Base-by-base conservation (phyloP, 805 yeast species). In the Hanseniaspora lindneri region DNA sequence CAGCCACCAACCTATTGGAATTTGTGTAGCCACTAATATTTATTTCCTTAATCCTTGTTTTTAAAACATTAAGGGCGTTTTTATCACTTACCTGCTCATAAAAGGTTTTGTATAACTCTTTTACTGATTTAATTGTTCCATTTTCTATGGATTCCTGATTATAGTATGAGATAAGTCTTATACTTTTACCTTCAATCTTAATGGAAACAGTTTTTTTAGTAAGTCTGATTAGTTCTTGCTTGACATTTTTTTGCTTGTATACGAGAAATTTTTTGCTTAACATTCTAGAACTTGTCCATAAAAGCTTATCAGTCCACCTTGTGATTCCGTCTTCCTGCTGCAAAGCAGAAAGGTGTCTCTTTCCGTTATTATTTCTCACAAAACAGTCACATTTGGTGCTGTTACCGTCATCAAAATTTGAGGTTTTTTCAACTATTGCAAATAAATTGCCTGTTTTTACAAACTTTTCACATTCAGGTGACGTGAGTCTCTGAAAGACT, bases 271-370 rank as follows among this genome's bases (percentile, higher is more conserved):
- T 71, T 5, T 95, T 95, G 17, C 37, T 35, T 24, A 86, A 70
- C 34, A 88, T 86, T 42, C 96, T 70, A 2, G 94, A 81, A 0
- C 96, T 95, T 2, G 88, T 78, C 97, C 97, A 88, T 13, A 88
- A 70, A 13, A 84, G 75, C n/a, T 96, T 95, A 59, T 88, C 97
- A 1, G 97, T 88, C 97, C 97, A 88, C 51, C 97, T 71, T 60
- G 83, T 83, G 52, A 88, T 87, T 2, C 49, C 49, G 17, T 43
- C 47, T 14, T 43, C 20, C 5, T 19, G 10, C n/a, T 43, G 30
- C n/a, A 43, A 20, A 14, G 34, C 35, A 10, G 41, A 43, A 13
- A 43, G 20, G 27, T 43, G 47, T 11, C 24, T 27, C 28, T 35
- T 43, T 20, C 3, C 14, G 20, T 14, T 13, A 9, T 9, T 89